phyloP scores from a whole-genome alignment of 169 alveolate species.

The Plasmodium sp. region DNA sequence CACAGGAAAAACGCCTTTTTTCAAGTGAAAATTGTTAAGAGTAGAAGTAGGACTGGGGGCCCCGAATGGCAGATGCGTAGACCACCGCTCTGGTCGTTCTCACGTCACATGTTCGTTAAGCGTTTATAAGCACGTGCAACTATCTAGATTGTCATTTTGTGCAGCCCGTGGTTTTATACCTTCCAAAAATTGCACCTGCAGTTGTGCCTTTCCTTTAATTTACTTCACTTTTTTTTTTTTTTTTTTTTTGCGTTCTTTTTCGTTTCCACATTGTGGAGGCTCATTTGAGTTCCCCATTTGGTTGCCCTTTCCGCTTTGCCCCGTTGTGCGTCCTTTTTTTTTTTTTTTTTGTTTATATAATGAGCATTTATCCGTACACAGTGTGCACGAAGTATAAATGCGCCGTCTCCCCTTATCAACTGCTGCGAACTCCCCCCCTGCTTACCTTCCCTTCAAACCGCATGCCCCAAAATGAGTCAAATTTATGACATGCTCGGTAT shows the following conservation, averaged over 20 bases:
- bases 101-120: neutral
- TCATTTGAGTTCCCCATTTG: neutral
- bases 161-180: neutral
- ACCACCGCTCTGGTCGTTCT: neutral
- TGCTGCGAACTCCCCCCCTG: neutral
- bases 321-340: neutral
- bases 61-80: neutral
- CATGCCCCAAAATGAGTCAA: conserved; percentile 54
- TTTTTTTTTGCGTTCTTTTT: neutral
- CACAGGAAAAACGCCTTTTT: neutral
- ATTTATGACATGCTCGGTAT: conserved; percentile 75
- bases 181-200: neutral
- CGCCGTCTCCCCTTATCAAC: neutral
- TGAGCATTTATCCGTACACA: neutral
- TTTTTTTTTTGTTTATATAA: neutral
- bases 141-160: neutral
- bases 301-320: neutral
- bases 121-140: neutral
- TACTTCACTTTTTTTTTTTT: neutral
- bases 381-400: neutral
- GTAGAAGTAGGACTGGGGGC: neutral
- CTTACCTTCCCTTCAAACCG: neutral
- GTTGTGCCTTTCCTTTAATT: neutral
- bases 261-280: neutral
- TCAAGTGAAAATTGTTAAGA: neutral